Base-by-base conservation (phyloP, 2,329 filamentous ascomycete genomes). In the Dissoconium aciculare region DNA sequence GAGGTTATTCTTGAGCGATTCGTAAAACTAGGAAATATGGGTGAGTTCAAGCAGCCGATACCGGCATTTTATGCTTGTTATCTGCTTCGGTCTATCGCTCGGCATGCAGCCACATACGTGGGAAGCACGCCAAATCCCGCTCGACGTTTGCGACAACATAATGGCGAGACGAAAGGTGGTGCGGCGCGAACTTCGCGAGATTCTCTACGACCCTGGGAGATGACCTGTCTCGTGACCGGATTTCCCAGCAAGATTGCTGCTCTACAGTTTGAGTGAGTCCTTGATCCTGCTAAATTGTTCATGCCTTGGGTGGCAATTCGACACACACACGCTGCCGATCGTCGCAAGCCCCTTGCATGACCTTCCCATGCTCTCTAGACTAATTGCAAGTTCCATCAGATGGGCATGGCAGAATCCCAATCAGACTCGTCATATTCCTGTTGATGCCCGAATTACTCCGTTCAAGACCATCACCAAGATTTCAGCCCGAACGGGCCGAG, bases 21-120 rank as follows among this genome's bases (percentile, higher is more conserved):
- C n/a, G n/a, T n/a, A n/a, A n/a, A n/a, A n/a, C n/a, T n/a, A n/a
- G n/a, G n/a, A n/a, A n/a, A n/a, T n/a, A 49, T 49, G 46, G 44
- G 47, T 15, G 46, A 42, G 19, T 28, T 30, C 23, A 38, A 42
- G 12, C 35, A 58, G 40, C 62, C 66, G 0, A 82, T 95, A 13
- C 87, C 87, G 6, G 76, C 85, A 1, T 77, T 94, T 41, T 95
- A 95, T 52, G 83, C 81, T 43, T 91, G 89, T 51, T 95, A 98
- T 53, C 69, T 95, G 11, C 69, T 95, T 19, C 78, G 85, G 12
- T 94, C 87, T 0, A 84, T 76, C 1, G 67, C 84, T 6, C 68
- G 71, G 27, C 74, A 73, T 49, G 66, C 69, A 15, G 72, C 69
- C 27, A 66, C 87, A 15, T 98, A 98, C 55, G 78, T 95, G 32